Percentiles rank a stretch among this genome's conserved stretches.
Evolutionary conservation across 2,329 filamentous ascomycete genomes (phyloP).

Genomic region (Fusarium citri): DNA sequence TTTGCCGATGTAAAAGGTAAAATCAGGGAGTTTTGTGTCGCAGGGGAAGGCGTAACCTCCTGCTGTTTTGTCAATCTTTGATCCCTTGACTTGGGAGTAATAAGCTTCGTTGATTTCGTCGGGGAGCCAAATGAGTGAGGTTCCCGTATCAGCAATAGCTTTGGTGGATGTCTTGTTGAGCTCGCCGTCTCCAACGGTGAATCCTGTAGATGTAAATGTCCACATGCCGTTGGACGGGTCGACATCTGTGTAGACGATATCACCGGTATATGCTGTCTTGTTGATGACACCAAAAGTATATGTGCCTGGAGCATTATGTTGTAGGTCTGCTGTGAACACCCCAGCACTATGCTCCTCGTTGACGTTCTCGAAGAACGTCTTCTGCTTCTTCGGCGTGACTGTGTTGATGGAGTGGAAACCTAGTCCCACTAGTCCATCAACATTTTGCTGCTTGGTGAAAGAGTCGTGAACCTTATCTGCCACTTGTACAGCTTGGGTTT

Average conservation of each 20-base stretch:
- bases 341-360: constrained; percentile 27
- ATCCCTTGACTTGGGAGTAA: constrained; percentile 60
- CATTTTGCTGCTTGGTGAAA: constrained; percentile 54
- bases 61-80: constrained; percentile 52
- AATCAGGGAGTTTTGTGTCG: constrained; percentile 57
- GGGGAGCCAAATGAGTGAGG: constrained; percentile 73
- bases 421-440: constrained; percentile 59
- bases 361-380: constrained; percentile 57
- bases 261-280: constrained; percentile 68
- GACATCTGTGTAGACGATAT: constrained; percentile 71
- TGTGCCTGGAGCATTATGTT: constrained; percentile 64
- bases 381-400: constrained; percentile 54
- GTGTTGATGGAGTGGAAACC: constrained; percentile 59
- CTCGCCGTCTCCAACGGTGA: constrained; percentile 43
- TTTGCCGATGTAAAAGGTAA: constrained; percentile 66
- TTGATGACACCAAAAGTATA: constrained; percentile 83
- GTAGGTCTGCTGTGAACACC: constrained; percentile 77
- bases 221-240: constrained; percentile 73
- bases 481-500: constrained; percentile 57
- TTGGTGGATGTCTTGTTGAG: constrained; percentile 45
- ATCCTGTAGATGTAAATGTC: constrained; percentile 60
- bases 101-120: constrained; percentile 62
- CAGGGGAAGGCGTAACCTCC: constrained; percentile 64
- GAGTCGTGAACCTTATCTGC: constrained; percentile 55
- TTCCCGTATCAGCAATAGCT: constrained; percentile 69